A percentile compares a stretch with the other conserved stretches of the same genome.
phyloP scores from a whole-genome alignment of 306 rosid genomes.

The Styphnolobium japonicum region DNA sequence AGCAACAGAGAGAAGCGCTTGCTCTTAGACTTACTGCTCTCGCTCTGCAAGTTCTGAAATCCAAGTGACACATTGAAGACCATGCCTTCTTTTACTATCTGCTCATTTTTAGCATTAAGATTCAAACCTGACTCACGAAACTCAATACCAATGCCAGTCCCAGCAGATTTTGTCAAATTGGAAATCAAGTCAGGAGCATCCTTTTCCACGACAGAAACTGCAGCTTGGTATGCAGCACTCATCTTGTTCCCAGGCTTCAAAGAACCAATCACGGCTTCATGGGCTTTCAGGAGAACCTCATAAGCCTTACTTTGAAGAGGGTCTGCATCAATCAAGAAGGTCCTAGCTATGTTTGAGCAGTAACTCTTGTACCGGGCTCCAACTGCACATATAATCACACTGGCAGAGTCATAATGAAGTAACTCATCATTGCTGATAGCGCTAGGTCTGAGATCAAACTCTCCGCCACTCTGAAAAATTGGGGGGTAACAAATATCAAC shows the following conservation, averaged over 20 bases:
- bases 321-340: slow-evolving; percentile 88
- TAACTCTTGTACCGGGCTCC: slow-evolving; percentile 93
- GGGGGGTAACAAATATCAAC: slow-evolving; percentile 97
- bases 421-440: slow-evolving; percentile 92
- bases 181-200: slow-evolving; percentile 75
- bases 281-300: slow-evolving; percentile 84
- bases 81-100: slow-evolving; percentile 76
- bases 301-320: slow-evolving; percentile 83
- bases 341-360: slow-evolving; percentile 87
- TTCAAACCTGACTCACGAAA: slow-evolving; percentile 93
- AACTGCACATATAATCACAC: slow-evolving; percentile 86
- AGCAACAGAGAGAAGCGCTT: slow-evolving; percentile 70
- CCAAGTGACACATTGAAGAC: slow-evolving; percentile 87
- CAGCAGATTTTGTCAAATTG: slow-evolving; percentile 78
- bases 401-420: slow-evolving; percentile 79
- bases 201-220: slow-evolving; percentile 73
- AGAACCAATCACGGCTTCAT: slow-evolving; percentile 67
- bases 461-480: slow-evolving; percentile 92
- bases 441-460: slow-evolving; percentile 90
- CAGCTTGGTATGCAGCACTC: slow-evolving; percentile 74
- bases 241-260: slow-evolving; percentile 69
- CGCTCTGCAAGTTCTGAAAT: slow-evolving; percentile 68
- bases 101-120: slow-evolving; percentile 79
- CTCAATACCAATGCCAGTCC: slow-evolving; percentile 93
- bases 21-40: slow-evolving; percentile 52